Evolutionary conservation across 441 rosid species (phyloP).

Genomic region (Aquilaria agallochum): DNA sequence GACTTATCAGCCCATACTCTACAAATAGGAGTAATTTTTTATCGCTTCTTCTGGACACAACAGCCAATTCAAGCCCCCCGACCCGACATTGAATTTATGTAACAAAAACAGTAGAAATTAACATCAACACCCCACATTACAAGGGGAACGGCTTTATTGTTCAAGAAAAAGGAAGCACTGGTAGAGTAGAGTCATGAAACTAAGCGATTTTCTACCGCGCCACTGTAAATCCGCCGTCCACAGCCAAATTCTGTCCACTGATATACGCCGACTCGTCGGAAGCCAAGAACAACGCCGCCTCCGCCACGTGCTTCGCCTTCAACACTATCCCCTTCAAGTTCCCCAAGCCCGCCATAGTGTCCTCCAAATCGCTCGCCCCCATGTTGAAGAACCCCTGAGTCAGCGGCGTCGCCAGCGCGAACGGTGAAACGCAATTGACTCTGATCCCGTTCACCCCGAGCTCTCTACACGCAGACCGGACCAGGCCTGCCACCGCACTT

Average conservation of each 20-base stretch:
- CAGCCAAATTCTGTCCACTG: slow-evolving; percentile 74
- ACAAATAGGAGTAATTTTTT: too few species aligned
- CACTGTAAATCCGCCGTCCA: slow-evolving; percentile 81
- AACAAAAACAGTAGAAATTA: too few species aligned
- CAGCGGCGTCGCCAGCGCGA: slow-evolving; percentile 71
- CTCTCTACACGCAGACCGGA: slow-evolving; percentile 61
- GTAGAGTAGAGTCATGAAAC: too few species aligned
- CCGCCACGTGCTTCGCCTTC: slow-evolving; percentile 72
- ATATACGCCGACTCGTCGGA: slow-evolving; percentile 77
- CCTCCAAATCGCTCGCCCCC: slow-evolving; percentile 49
- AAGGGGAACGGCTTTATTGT: too few species aligned
- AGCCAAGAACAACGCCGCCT: slow-evolving; percentile 77
- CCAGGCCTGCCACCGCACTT: slow-evolving; percentile 68
- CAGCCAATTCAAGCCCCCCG: too few species aligned
- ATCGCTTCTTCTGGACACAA: too few species aligned
- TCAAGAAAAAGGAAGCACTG: too few species aligned
- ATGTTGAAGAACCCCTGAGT: slow-evolving; percentile 37
- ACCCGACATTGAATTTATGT: too few species aligned
- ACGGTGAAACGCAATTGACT: slow-evolving; percentile 77
- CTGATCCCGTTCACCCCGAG: slow-evolving; percentile 75
- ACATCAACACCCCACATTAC: too few species aligned
- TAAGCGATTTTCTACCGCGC: slow-evolving; percentile 13
- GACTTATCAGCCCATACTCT: too few species aligned
- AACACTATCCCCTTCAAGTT: slow-evolving; percentile 65
- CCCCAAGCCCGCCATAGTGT: slow-evolving; percentile 26